Evolutionary conservation across 768 basidiomycete species (phyloP).

Genomic region (Suillus hirtellus): DNA sequence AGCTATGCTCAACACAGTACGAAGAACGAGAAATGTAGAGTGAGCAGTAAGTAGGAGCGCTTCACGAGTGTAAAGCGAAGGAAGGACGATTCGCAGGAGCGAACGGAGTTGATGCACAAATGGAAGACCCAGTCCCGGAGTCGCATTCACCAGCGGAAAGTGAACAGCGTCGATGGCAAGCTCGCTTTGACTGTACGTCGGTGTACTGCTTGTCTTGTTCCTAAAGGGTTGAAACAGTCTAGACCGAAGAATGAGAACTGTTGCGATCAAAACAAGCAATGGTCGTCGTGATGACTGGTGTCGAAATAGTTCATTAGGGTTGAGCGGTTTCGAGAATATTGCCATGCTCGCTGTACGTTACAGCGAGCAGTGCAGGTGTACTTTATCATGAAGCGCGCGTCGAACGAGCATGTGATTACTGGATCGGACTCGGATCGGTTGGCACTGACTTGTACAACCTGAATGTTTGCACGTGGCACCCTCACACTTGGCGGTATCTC

Average conservation of each 20-base stretch:
- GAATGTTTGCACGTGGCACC: no score
- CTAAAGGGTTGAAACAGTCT: conserved; percentile 27
- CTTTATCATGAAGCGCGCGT: not conserved
- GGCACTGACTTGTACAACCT: no score
- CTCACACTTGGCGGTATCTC: no score
- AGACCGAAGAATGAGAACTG: conserved; percentile 54
- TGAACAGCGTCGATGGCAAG: conserved; percentile 53
- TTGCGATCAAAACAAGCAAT: conserved; percentile 43
- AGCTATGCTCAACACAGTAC: conserved; percentile 85
- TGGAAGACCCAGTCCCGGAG: conserved; percentile 49
- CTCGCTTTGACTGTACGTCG: conserved; percentile 60
- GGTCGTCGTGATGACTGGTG: conserved; percentile 24
- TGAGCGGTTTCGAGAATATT: conserved; percentile 11
- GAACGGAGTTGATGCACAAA: conserved; percentile 76
- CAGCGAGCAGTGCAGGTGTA: not conserved
- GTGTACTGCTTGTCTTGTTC: conserved; percentile 14
- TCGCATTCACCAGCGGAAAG: conserved; percentile 54
- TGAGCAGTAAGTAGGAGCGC: conserved; percentile 72
- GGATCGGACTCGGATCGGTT: not conserved
- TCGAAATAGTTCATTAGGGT: not conserved
- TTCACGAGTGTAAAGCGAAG: conserved; percentile 65
- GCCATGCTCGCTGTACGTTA: conserved; percentile 8
- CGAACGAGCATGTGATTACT: not conserved
- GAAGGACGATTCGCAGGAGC: conserved; percentile 71
- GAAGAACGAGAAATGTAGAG: conserved; percentile 79